Evolutionary conservation across 768 basidiomycete species (phyloP).

Genomic region (Hysterangium stoloniferum): DNA sequence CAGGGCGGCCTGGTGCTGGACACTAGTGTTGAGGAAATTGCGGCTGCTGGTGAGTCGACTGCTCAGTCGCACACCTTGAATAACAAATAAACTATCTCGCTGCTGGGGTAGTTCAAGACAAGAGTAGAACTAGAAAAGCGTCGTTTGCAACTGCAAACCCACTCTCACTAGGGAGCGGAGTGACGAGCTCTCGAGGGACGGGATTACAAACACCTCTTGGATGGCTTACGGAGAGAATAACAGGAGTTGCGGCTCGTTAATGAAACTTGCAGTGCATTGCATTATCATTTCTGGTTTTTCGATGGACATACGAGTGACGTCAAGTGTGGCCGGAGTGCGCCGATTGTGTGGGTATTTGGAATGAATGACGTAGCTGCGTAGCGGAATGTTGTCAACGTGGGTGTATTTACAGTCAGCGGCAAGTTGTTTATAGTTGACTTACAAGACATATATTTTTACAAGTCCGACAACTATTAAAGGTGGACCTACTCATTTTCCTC

Average conservation of each 20-base stretch:
- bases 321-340: too few species aligned
- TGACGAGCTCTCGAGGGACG: conserved; percentile 49
- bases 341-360: too few species aligned
- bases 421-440: too few species aligned
- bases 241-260: conserved; percentile 51
- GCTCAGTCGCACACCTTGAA: neutral
- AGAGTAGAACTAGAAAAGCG: conserved; percentile 65
- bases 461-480: too few species aligned
- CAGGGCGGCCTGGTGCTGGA: conserved; percentile 96
- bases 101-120: conserved; percentile 48
- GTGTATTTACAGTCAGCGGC: too few species aligned
- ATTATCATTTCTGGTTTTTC: too few species aligned
- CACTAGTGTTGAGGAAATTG: conserved; percentile 86
- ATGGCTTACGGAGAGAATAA: conserved; percentile 71
- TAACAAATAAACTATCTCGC: neutral
- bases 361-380: too few species aligned
- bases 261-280: too few species aligned
- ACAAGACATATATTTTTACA: too few species aligned
- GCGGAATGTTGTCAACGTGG: too few species aligned
- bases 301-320: too few species aligned
- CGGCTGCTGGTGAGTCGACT: conserved; percentile 48
- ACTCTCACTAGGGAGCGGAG: conserved; percentile 56
- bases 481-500: too few species aligned
- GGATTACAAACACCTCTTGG: conserved; percentile 65
- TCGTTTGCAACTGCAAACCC: conserved; percentile 80